phyloP scores from a whole-genome alignment of 441 rosid species.

The Gossypium schwendimanii region DNA sequence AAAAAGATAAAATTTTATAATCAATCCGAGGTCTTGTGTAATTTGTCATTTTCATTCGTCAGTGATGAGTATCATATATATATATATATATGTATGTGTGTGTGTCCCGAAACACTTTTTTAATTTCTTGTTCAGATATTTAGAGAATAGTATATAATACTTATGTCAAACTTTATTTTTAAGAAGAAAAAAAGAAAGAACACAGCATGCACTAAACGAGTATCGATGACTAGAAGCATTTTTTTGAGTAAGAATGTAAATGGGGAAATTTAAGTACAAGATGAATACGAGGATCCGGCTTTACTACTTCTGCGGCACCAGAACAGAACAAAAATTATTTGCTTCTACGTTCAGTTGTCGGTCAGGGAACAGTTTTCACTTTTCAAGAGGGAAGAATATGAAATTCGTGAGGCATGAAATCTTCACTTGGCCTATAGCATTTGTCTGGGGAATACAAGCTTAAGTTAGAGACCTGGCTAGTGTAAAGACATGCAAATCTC shows the following conservation, averaged over 20 bases:
- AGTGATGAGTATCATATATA: too few relatives aligned
- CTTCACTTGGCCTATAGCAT: constrained; percentile 91
- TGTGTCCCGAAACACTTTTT: background rate
- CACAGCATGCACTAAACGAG: background rate
- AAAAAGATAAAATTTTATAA: too few relatives aligned
- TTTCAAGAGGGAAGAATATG: constrained; percentile 44
- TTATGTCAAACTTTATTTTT: background rate
- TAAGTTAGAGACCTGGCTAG: constrained; percentile 87
- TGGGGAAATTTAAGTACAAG: background rate
- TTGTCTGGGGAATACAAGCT: constrained; percentile 89
- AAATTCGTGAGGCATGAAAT: constrained; percentile 94
- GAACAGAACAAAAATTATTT: background rate
- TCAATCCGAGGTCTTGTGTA: background rate
- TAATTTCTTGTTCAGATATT: background rate
- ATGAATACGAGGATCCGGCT: background rate
- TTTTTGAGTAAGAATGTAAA: background rate
- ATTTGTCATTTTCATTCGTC: too few relatives aligned
- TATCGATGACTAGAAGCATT: background rate
- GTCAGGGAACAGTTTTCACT: constrained; percentile 22
- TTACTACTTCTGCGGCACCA: background rate
- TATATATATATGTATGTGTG: too few relatives aligned
- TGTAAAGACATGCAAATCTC: constrained; percentile 96
- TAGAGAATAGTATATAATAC: background rate
- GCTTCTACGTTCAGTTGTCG: background rate
- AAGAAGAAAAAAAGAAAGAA: background rate